Evolutionary conservation across 1,284 basidiomycete genomes (phyloP).

Genomic region (Kwoniella shivajii): DNA sequence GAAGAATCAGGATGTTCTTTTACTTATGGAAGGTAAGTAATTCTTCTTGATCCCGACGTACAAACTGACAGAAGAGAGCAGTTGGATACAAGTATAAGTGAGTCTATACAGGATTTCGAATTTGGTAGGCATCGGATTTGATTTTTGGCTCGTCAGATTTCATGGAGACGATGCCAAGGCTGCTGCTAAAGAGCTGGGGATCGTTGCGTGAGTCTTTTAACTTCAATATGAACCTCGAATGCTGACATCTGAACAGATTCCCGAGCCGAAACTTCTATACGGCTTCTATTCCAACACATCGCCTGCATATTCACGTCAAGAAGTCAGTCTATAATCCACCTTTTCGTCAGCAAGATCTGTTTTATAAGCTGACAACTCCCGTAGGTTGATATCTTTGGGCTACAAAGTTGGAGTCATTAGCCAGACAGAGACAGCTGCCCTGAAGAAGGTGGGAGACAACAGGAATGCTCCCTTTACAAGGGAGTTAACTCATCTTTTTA

Average conservation of each 20-base stretch:
- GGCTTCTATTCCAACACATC: slow-evolving; percentile 79
- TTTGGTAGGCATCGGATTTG: neutral
- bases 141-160: slow-evolving; percentile 58
- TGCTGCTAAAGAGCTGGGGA: slow-evolving; percentile 78
- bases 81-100: slow-evolving; percentile 81
- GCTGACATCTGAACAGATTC: slow-evolving; percentile 54
- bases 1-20: slow-evolving; percentile 71
- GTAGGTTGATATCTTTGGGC: slow-evolving; percentile 78
- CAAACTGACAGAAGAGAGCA: slow-evolving; percentile 19
- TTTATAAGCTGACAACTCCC: neutral
- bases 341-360: slow-evolving; percentile 5
- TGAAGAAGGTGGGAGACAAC: slow-evolving; percentile 88
- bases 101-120: neutral
- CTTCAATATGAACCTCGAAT: neutral
- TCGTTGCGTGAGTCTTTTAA: slow-evolving; percentile 58
- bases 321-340: slow-evolving; percentile 61
- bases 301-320: slow-evolving; percentile 82
- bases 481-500: slow-evolving; percentile 78
- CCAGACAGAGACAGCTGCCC: slow-evolving; percentile 92
- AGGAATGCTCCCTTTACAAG: slow-evolving; percentile 80
- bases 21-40: slow-evolving; percentile 70
- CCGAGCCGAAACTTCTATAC: slow-evolving; percentile 75
- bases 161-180: slow-evolving; percentile 87
- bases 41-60: neutral
- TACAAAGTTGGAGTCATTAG: slow-evolving; percentile 88